phyloP scores from a whole-genome alignment of 441 rosid genomes.

The Jatropha podagrica region DNA sequence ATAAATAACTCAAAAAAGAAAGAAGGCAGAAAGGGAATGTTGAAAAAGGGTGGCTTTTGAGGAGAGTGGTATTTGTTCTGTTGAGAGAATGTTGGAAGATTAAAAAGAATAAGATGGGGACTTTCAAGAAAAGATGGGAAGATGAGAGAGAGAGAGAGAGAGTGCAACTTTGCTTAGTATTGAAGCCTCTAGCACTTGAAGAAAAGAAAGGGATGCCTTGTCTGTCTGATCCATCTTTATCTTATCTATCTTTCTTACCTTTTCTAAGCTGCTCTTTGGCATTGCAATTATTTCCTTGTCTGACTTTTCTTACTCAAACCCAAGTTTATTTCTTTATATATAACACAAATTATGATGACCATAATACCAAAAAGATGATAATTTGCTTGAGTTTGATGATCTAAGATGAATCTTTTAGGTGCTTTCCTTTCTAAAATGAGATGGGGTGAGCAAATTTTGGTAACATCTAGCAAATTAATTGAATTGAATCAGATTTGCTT shows the following conservation, averaged over 20 bases:
- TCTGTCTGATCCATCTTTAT: constrained; percentile 19
- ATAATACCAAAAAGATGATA: too few relatives aligned
- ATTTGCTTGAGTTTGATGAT: too few relatives aligned
- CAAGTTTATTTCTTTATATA: neutral
- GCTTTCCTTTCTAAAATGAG: too few relatives aligned
- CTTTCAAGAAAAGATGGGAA: constrained; percentile 7
- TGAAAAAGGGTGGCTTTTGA: constrained; percentile 24
- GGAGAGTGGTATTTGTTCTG: constrained; percentile 14
- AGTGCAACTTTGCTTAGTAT: constrained; percentile 44
- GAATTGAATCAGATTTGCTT: too few relatives aligned
- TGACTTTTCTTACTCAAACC: constrained; percentile 8
- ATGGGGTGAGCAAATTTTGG: too few relatives aligned
- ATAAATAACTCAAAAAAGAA: neutral
- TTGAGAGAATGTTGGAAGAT: constrained; percentile 21
- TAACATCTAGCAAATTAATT: too few relatives aligned
- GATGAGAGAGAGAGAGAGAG: constrained; percentile 7
- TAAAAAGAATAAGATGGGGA: constrained; percentile 12
- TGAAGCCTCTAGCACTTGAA: constrained; percentile 37
- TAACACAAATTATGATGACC: too few relatives aligned
- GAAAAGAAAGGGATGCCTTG: constrained; percentile 58
- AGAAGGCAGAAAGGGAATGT: constrained; percentile 10
- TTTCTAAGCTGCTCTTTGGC: constrained; percentile 1
- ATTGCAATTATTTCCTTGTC: neutral
- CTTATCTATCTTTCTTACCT: constrained; percentile 8
- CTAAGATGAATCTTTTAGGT: too few relatives aligned